phyloP scores from a whole-genome alignment of 805 yeast species.

The Candida patagonica region DNA sequence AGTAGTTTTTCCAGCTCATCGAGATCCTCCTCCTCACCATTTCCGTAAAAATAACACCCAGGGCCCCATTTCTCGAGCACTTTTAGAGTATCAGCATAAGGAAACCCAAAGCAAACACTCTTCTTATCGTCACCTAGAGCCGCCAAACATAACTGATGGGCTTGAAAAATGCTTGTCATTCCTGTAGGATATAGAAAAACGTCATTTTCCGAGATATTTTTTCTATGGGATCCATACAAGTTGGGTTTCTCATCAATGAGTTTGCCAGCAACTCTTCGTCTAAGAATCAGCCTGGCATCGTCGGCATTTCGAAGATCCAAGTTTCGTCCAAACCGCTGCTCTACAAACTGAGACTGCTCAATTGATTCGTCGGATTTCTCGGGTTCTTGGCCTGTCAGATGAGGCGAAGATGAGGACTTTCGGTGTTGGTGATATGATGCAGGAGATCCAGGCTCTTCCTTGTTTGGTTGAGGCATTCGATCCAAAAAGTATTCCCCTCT shows the following conservation, averaged over 20 bases:
- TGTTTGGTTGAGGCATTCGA: slow-evolving; percentile 33
- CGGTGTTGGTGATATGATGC: slow-evolving; percentile 1
- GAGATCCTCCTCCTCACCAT: slow-evolving; percentile 62
- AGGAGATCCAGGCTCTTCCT: slow-evolving; percentile 7
- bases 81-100: slow-evolving; percentile 87
- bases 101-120: slow-evolving; percentile 92
- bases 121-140: slow-evolving; percentile 30
- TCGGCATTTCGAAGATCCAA: slow-evolving; percentile 66
- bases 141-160: slow-evolving; percentile 42
- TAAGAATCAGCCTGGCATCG: slow-evolving; percentile 67
- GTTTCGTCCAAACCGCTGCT: slow-evolving; percentile 85
- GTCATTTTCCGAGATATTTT: slow-evolving; percentile 38
- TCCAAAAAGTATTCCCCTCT: slow-evolving; percentile 75
- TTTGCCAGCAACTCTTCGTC: slow-evolving; percentile 64
- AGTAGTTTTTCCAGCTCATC: slow-evolving; percentile 55
- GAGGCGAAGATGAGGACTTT: slow-evolving; percentile 4
- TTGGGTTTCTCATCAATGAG: slow-evolving; percentile 35
- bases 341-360: slow-evolving; percentile 62
- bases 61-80: slow-evolving; percentile 85
- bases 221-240: slow-evolving; percentile 19
- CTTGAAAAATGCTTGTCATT: slow-evolving; percentile 82
- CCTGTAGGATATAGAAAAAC: slow-evolving; percentile 85
- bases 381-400: neutral
- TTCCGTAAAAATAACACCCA: slow-evolving; percentile 78
- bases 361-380: slow-evolving; percentile 7